phyloP scores from a whole-genome alignment of 2,329 filamentous ascomycete genomes.

The Alternaria infectoria region DNA sequence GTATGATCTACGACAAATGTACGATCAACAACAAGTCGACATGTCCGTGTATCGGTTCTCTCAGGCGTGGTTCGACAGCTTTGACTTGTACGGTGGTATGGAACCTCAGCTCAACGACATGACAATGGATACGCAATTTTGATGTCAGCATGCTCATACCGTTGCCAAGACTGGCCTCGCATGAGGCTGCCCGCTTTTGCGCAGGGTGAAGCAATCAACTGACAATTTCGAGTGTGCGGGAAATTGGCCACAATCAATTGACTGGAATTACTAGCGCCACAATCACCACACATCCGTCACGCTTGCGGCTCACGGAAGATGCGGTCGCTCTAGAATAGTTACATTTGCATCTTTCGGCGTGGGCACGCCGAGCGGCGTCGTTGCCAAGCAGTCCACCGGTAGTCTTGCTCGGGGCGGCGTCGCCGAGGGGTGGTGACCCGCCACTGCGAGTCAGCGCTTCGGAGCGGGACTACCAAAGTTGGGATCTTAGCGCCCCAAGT shows the following conservation, averaged over 20 bases:
- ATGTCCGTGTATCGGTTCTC: background rate
- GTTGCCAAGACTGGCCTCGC: background rate
- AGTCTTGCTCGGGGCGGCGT: background rate
- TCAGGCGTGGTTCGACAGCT: background rate
- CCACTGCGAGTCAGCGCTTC: background rate
- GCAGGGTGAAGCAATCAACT: background rate
- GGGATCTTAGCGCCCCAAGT: background rate
- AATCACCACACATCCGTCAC: background rate
- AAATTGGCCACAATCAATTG: background rate
- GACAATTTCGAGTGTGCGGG: background rate
- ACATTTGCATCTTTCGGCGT: background rate
- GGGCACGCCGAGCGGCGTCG: background rate
- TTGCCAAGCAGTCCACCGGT: background rate
- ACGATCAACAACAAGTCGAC: background rate
- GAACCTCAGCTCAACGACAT: background rate
- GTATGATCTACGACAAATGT: background rate
- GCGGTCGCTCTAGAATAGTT: background rate
- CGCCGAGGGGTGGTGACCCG: background rate
- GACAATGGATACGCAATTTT: background rate
- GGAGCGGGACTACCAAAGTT: background rate
- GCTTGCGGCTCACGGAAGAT: background rate
- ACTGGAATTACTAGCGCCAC: background rate
- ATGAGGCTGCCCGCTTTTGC: background rate
- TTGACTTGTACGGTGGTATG: background rate
- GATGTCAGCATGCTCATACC: background rate